Evolutionary conservation across 2,329 filamentous ascomycete genomes (phyloP).

Genomic region (Ophiostoma perfectum): DNA sequence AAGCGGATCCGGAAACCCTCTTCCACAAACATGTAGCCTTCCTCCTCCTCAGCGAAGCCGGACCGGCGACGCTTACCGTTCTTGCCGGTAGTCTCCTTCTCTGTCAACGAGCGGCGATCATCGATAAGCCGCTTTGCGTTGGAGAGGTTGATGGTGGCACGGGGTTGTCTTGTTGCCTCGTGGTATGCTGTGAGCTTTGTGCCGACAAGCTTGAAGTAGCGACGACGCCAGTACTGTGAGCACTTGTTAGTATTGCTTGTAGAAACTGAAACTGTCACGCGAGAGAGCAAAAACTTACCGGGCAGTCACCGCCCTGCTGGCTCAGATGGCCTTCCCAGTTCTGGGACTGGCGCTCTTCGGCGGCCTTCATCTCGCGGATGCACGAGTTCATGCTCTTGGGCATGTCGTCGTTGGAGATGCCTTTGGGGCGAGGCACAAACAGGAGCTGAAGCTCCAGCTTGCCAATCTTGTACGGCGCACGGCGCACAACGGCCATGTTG

Average conservation of each 20-base stretch:
- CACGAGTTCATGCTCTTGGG: slow-evolving; percentile 99
- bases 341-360: slow-evolving; percentile 71
- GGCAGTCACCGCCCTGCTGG: slow-evolving; percentile 96
- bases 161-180: slow-evolving; percentile 88
- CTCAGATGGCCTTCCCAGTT: slow-evolving; percentile 86
- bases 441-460: slow-evolving; percentile 91
- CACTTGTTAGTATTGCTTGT: slow-evolving; percentile 31
- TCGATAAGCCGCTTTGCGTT: slow-evolving; percentile 93
- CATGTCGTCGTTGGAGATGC: slow-evolving; percentile 87
- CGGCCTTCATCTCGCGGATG: slow-evolving; percentile 85
- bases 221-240: slow-evolving; percentile 85
- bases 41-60: slow-evolving; percentile 95
- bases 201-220: slow-evolving; percentile 91
- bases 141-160: slow-evolving; percentile 91
- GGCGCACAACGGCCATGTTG: slow-evolving; percentile 63
- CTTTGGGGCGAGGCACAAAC: slow-evolving; percentile 89
- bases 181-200: slow-evolving; percentile 93
- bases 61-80: slow-evolving; percentile 80
- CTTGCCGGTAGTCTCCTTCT: slow-evolving; percentile 74
- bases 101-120: slow-evolving; percentile 74
- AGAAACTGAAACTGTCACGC: neutral
- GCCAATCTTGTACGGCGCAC: slow-evolving; percentile 93
- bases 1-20: slow-evolving; percentile 98
- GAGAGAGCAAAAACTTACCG: slow-evolving; percentile 57
- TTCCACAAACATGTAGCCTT: slow-evolving; percentile 99